Evolutionary conservation across 768 basidiomycete species (phyloP).

Genomic region (Rickenella mellea): DNA sequence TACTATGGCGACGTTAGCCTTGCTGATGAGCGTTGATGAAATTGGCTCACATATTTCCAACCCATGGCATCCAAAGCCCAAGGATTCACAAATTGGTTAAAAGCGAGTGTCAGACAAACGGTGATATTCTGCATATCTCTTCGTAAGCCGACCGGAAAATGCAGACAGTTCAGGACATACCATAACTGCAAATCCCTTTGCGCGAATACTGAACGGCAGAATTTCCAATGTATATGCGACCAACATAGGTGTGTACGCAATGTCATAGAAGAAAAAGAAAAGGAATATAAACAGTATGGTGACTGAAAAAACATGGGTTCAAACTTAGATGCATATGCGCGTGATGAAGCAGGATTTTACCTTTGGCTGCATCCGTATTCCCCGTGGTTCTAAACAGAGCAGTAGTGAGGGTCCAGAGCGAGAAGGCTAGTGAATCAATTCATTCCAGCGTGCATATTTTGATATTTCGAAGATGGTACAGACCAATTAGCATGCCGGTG

Average conservation of each 20-base stretch:
- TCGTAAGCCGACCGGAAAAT: neutral
- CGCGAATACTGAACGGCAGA: slow-evolving; percentile 69
- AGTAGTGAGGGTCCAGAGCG: slow-evolving; percentile 43
- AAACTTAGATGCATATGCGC: neutral
- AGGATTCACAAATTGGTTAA: slow-evolving; percentile 77
- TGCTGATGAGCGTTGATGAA: slow-evolving; percentile 1
- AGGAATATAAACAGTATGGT: slow-evolving; percentile 62
- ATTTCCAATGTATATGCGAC: slow-evolving; percentile 64
- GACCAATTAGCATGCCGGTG: slow-evolving; percentile 46
- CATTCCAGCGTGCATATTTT: neutral
- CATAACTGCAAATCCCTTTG: slow-evolving; percentile 73
- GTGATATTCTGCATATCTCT: slow-evolving; percentile 39
- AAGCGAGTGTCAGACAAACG: slow-evolving; percentile 57
- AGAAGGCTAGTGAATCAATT: slow-evolving; percentile 30
- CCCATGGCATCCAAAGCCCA: slow-evolving; percentile 47
- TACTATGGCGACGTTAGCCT: slow-evolving; percentile 24
- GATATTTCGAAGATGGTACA: slow-evolving; percentile 10
- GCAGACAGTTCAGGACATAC: slow-evolving; percentile 22
- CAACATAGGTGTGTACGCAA: slow-evolving; percentile 72
- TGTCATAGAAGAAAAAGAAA: slow-evolving; percentile 44
- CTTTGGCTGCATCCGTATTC: slow-evolving; percentile 22
- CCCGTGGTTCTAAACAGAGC: slow-evolving; percentile 25
- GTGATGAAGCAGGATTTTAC: neutral
- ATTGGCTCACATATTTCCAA: slow-evolving; percentile 28
- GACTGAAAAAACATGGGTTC: slow-evolving; percentile 21